phyloP scores from a whole-genome alignment of 345 rosid species.

The Gossypium herbaceum region DNA sequence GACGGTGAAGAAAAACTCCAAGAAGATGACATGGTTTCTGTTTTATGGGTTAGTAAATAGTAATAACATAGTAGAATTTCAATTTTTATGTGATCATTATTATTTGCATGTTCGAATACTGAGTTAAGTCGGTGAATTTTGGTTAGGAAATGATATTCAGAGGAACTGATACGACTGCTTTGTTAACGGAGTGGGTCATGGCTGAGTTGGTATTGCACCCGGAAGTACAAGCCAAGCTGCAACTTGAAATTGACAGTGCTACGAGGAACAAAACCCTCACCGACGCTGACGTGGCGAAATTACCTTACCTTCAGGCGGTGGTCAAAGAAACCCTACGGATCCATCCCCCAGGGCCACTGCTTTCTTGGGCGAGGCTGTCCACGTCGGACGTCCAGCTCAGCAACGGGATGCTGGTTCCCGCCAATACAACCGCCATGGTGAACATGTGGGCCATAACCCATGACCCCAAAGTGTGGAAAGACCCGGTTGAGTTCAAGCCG shows the following conservation, averaged over 20 bases:
- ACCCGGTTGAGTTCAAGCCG: conserved; percentile 56
- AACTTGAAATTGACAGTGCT: conserved; percentile 31
- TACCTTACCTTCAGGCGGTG: conserved; percentile 73
- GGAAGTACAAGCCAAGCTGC: conserved; percentile 50
- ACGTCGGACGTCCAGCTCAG: conserved; percentile 72
- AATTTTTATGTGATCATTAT: background rate
- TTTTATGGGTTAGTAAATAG: conserved; percentile 64
- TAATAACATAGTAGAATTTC: too few species aligned
- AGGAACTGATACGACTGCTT: conserved; percentile 87
- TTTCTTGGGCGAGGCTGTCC: conserved; percentile 89
- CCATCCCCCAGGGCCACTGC: conserved; percentile 92
- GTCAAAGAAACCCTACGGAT: conserved; percentile 67
- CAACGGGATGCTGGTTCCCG: conserved; percentile 76
- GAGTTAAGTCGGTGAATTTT: background rate
- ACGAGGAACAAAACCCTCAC: conserved; percentile 20
- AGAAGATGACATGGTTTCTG: conserved; percentile 85
- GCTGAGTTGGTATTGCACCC: conserved; percentile 76
- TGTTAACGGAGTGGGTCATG: conserved; percentile 88
- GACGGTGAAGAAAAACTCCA: conserved; percentile 68
- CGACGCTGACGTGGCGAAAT: conserved; percentile 50
- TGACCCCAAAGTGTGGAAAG: conserved; percentile 58
- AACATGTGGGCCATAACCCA: conserved; percentile 99
- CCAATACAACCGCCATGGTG: conserved; percentile 83
- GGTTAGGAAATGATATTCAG: conserved; percentile 84
- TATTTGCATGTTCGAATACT: background rate